Base-by-base conservation (phyloP, 768 basidiomycete species). In the Artomyces pyxidatus region DNA sequence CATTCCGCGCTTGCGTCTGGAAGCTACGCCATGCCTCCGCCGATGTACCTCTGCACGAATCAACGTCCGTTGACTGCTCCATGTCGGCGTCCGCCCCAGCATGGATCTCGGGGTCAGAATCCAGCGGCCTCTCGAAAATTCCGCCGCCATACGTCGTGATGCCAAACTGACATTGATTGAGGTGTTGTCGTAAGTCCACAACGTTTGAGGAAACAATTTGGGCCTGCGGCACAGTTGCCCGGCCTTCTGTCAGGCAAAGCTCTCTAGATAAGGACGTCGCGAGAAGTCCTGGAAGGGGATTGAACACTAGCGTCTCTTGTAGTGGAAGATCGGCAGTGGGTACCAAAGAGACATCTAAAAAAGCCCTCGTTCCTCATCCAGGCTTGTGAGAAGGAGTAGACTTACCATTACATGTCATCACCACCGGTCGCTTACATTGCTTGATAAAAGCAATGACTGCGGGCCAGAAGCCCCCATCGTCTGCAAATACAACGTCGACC, bases 351-450 rank as follows among this genome's bases (percentile, higher is more conserved):
- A 76, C 63, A 71, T 95, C 92, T 92, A 61, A 26, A 37, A 45
- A 51, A n/a, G n/a, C n/a, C n/a, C n/a, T n/a, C n/a, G n/a, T n/a
- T n/a, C n/a, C n/a, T n/a, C n/a, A n/a, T n/a, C n/a, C n/a, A n/a
- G n/a, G n/a, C n/a, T n/a, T n/a, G n/a, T n/a, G n/a, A n/a, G n/a
- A n/a, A n/a, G n/a, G n/a, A n/a, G n/a, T n/a, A n/a, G n/a, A 29
- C 57, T 80, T 64, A 93, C 95, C 93, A 58, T 94, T 96, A 66
- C 96, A 98, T 47, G 95, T 98, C 69, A 92, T 77, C 44, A 99
- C 77, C 37, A 99, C 85, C 6, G 96, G 95, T 48, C 96, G 72
- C 57, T 78, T 81, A 56, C 90, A 90, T 16, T 86, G 76, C 52
- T 76, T 80, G 61, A 97, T 92, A 51, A 99, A 76, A 48, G 79